phyloP scores from a whole-genome alignment of 257 asterid genomes.

The Nemophila menziesii region DNA sequence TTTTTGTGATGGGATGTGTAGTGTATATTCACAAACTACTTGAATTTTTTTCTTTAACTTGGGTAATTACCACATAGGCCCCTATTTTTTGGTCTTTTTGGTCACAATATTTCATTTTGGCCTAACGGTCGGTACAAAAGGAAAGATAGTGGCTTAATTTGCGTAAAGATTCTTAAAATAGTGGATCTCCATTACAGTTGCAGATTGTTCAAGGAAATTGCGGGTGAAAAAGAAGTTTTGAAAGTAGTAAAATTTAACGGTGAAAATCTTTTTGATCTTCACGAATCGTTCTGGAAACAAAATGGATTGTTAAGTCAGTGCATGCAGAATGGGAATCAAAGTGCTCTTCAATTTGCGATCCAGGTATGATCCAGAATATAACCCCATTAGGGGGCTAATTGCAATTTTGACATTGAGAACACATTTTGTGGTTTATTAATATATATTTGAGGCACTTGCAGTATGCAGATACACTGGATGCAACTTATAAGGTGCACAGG shows the following conservation, averaged over 20 bases:
- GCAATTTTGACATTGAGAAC: no score
- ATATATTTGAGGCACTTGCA: conserved; percentile 10
- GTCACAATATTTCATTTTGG: no score
- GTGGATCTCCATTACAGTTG: conserved; percentile 16
- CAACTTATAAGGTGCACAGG: conserved; percentile 10
- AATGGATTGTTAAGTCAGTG: conserved; percentile 17
- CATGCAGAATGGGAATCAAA: conserved; percentile 11
- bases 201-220: conserved; percentile 23
- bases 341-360: conserved; percentile 7
- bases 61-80: no score
- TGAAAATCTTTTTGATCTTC: conserved; percentile 13
- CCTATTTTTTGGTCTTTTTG: no score
- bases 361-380: conserved; percentile 6
- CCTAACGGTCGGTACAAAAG: no score
- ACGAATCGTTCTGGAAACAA: conserved; percentile 16
- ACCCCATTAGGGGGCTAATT: no score
- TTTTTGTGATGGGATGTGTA: neutral
- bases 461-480: conserved; percentile 18
- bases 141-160: neutral
- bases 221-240: conserved; percentile 14
- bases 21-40: neutral
- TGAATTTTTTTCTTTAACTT: no score
- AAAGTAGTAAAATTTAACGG: conserved; percentile 15
- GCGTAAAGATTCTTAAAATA: neutral
- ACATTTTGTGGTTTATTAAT: no score